A percentile compares a stretch with the other conserved stretches of the same genome.
These are phyloP conservation scores for Pyrenophora tritici-repentis DNA, from an alignment of 2,329 filamentous ascomycete species.

Conservation along the genomic window DNA sequence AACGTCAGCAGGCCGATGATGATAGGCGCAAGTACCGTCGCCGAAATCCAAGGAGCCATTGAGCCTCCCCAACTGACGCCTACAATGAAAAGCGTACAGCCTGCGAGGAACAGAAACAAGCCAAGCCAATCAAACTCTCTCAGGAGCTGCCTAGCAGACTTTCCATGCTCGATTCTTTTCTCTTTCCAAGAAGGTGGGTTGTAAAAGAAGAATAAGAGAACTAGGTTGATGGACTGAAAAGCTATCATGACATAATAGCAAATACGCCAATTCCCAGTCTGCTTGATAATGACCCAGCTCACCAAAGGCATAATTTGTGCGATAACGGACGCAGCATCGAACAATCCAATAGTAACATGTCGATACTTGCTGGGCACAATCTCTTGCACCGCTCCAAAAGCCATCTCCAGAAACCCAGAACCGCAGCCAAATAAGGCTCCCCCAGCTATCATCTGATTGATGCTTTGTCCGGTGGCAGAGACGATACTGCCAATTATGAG, in stretches of 20 bases:
- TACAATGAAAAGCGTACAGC: constrained; percentile 39
- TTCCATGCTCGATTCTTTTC: constrained; percentile 40
- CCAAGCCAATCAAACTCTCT: constrained; percentile 39
- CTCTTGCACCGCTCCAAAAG: constrained; percentile 47
- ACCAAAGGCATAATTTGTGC: constrained; percentile 43
- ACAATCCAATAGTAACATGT: constrained; percentile 46
- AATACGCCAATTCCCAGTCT: constrained; percentile 35
- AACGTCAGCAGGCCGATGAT: constrained; percentile 34
- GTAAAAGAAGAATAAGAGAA: constrained; percentile 39
- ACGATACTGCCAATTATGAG: constrained; percentile 47
- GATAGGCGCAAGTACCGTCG: constrained; percentile 28
- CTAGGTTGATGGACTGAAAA: constrained; percentile 33
- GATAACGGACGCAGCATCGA: constrained; percentile 40
- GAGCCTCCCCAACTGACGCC: constrained; percentile 37
- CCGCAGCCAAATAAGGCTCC: constrained; percentile 51
- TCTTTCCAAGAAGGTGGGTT: constrained; percentile 45
- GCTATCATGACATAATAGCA: constrained; percentile 44
- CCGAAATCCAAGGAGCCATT: constrained; percentile 32
- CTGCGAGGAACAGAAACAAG: constrained; percentile 33
- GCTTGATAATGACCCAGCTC: constrained; percentile 37
- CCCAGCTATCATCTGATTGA: constrained; percentile 50
- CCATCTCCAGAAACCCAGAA: constrained; percentile 49
- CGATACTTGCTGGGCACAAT: constrained; percentile 48
- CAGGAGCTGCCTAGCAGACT: constrained; percentile 26
- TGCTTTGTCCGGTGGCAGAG: constrained; percentile 47